These are phyloP conservation scores for Solanum appendiculatum DNA, from an alignment of 257 asterid species.

Conservation along the genomic window DNA sequence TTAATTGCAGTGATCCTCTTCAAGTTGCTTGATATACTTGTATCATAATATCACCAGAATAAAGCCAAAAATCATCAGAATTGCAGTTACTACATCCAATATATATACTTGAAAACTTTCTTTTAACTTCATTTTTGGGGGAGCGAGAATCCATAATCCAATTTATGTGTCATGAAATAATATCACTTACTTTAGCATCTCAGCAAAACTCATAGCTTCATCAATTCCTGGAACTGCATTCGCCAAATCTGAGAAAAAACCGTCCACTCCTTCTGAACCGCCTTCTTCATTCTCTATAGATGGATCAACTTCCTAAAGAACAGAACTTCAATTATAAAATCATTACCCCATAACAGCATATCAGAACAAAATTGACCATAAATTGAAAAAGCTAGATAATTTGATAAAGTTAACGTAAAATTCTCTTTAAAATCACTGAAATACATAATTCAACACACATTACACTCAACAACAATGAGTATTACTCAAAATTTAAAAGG, in stretches of 20 bases:
- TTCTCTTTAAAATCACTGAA: background rate
- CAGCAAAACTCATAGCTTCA: conserved; percentile 99
- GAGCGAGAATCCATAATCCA: background rate
- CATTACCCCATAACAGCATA: background rate
- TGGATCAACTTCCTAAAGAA: conserved; percentile 88
- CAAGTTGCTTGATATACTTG: background rate
- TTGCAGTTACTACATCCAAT: background rate
- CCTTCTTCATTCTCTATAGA: conserved; percentile 66
- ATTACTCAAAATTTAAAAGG: background rate
- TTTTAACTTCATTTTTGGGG: background rate
- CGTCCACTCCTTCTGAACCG: conserved; percentile 64
- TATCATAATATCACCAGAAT: background rate
- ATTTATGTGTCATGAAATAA: background rate
- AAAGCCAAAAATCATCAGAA: background rate
- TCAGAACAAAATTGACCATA: background rate
- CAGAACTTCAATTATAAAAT: background rate
- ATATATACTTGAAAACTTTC: background rate
- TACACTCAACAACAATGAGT: background rate
- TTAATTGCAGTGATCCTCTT: background rate
- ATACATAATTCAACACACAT: background rate
- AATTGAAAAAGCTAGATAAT: background rate
- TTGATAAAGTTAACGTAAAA: background rate
- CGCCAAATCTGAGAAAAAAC: conserved; percentile 78
- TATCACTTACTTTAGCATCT: conserved; percentile 81
- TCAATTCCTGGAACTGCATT: conserved; percentile 96